Evolutionary conservation across 1,284 basidiomycete species (phyloP), one percentile per base, ranked within the genome.

Genomic region (Boletus albobrunnescens): DNA sequence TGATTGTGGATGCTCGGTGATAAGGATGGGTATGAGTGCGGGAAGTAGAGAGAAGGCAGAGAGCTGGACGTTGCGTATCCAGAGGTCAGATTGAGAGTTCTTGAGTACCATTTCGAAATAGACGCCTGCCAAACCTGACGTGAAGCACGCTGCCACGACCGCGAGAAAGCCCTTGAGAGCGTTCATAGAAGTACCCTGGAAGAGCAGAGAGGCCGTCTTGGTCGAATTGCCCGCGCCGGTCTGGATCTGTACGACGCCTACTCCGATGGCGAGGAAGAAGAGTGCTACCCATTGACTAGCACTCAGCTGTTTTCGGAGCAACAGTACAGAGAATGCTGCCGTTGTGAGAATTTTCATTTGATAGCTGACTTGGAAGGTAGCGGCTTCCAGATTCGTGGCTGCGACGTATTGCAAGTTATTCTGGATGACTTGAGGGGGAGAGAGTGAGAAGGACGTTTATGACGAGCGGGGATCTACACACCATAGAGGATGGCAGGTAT

Each of bases 51-150:
- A 95, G 72, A 97, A 98, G 49, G 93, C 76, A 20, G 93, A 96
- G 12, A 99, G 79, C 65, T 98, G 95, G 42, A 96, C 90, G 70
- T 98, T 99, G 58, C 95, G 87, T 47, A 95, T 86, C 94, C 94
- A 97, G 7, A 98, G 78, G 68, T 96, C 93, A 16, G 83, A 81
- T 56, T 83, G 82, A 10, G 89, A 91, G 56, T 82, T 86, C 71
- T 98, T 98, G 62, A 98, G 76, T 16, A 98, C 91, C 85, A 94
- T 94, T 72, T 98, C 95, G 60, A 98, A 97, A 73, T 98, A 98
- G 23, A 97, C 95, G 12, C 95, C 94, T 0, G 95, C 95, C n/a
- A 98, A 82, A 28, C 95, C 95, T 0, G 93, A 96, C 0, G 94
- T 97, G 70, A 97, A 83, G 72, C 94, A 98, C 0, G 94, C 94